A percentile compares a stretch with the other conserved stretches of the same genome.
Evolutionary conservation across 2,329 filamentous ascomycete species (phyloP).

Genomic region (Arthrobotrys musiformis): DNA sequence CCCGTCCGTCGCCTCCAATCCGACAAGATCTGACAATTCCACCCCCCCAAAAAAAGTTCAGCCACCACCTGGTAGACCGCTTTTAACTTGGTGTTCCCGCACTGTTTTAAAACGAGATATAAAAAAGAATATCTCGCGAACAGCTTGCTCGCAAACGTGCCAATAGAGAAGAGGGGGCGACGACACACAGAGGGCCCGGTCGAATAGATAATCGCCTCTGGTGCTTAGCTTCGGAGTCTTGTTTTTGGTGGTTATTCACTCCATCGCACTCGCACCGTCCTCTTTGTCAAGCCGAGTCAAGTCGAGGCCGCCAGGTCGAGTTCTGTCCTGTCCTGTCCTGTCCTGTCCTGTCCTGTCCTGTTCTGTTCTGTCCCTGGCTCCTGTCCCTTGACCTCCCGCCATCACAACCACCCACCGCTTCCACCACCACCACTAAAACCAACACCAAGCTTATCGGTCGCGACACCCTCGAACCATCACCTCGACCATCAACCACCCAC

Average conservation of each 20-base stretch:
- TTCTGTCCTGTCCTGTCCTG: not conserved
- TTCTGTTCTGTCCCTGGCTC: not conserved
- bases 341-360: not conserved
- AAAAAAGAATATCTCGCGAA: no score
- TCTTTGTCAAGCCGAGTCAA: no score
- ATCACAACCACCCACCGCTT: not conserved
- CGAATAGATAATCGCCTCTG: not conserved
- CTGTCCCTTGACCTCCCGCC: not conserved
- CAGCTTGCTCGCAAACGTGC: no score
- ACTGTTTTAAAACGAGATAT: no score
- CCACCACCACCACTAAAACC: not conserved
- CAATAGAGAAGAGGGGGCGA: no score
- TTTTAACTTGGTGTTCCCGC: no score
- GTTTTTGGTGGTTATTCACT: not conserved
- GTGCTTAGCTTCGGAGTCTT: not conserved
- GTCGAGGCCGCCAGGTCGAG: not conserved
- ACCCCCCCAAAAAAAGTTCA: not conserved
- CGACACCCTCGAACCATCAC: not conserved
- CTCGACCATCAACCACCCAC: not conserved
- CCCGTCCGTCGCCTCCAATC: not conserved
- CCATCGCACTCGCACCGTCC: not conserved
- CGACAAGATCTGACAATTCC: not conserved
- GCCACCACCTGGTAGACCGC: no score
- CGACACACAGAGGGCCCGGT: no score
- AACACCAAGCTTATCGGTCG: slow-evolving; percentile 5